Percentiles rank a stretch among this genome's conserved stretches.
These are phyloP conservation scores for Starmerella bacillaris DNA, from an alignment of 805 yeast genomes.

Conservation along the genomic window DNA sequence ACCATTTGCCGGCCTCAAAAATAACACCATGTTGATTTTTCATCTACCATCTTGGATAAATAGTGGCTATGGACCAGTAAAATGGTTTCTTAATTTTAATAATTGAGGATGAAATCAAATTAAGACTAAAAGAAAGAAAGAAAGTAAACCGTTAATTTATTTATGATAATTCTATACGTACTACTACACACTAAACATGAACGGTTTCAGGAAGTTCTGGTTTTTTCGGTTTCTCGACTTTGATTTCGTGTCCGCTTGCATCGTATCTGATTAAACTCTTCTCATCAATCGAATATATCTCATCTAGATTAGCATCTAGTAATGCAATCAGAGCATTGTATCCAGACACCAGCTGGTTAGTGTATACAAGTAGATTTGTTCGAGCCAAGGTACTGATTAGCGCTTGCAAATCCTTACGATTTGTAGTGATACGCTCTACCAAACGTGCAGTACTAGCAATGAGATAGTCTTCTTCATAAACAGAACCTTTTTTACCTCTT, in stretches of 20 bases:
- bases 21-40: no score
- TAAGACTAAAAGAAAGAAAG: no score
- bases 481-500: conserved; percentile 92
- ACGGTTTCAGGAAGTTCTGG: conserved; percentile 9
- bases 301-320: conserved; percentile 44
- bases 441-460: conserved; percentile 76
- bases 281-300: conserved; percentile 67
- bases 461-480: conserved; percentile 90
- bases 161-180: no score
- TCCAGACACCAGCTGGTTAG: conserved; percentile 55
- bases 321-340: conserved; percentile 40
- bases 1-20: no score
- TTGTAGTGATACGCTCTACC: conserved; percentile 58
- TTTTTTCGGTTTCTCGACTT: conserved; percentile 27
- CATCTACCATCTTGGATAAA: no score
- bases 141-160: no score
- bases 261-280: conserved; percentile 76
- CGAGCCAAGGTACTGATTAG: conserved; percentile 63
- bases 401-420: conserved; percentile 53
- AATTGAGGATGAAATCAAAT: no score
- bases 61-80: no score
- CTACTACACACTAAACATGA: no score
- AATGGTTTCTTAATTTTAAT: no score
- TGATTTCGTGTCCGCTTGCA: conserved; percentile 70
- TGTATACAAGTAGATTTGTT: conserved; percentile 57